These are phyloP conservation scores for Cordyceps cateniannulata DNA, from an alignment of 2,329 filamentous ascomycete species.

Conservation along the genomic window DNA sequence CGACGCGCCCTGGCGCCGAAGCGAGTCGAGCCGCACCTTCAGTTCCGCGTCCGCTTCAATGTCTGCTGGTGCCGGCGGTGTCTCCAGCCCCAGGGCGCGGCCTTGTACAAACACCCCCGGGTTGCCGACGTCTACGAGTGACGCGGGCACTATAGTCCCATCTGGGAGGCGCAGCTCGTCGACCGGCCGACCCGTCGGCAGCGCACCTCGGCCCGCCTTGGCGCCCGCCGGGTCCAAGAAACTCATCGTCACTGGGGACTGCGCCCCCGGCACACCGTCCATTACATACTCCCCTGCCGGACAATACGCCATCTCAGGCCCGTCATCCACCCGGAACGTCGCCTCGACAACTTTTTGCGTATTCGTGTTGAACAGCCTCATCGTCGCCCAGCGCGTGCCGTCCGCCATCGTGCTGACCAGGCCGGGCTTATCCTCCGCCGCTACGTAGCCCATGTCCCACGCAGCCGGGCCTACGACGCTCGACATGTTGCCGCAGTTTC, in stretches of 20 bases:
- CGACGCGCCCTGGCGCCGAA: slow-evolving; percentile 50
- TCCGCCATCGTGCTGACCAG: slow-evolving; percentile 15
- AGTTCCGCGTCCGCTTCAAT: slow-evolving; percentile 41
- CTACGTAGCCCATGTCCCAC: slow-evolving; percentile 26
- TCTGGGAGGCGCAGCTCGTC: slow-evolving; percentile 37
- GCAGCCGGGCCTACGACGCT: slow-evolving; percentile 53
- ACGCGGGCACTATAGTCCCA: slow-evolving; percentile 34
- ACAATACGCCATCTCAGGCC: slow-evolving; percentile 17
- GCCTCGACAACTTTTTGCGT: slow-evolving; percentile 58
- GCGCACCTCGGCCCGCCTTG: slow-evolving; percentile 46
- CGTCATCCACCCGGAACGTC: slow-evolving; percentile 45
- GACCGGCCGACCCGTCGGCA: slow-evolving; percentile 44
- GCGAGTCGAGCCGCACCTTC: slow-evolving; percentile 43
- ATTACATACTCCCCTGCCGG: slow-evolving; percentile 49
- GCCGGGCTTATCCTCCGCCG: slow-evolving; percentile 7
- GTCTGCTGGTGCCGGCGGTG: slow-evolving; percentile 45
- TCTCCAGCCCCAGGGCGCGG: slow-evolving; percentile 20
- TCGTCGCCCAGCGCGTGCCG: slow-evolving; percentile 32
- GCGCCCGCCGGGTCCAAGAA: slow-evolving; percentile 58
- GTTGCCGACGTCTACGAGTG: slow-evolving; percentile 58
- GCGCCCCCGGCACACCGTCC: slow-evolving; percentile 56
- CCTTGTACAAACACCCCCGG: slow-evolving; percentile 53
- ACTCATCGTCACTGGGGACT: slow-evolving; percentile 50
- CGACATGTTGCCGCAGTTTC: slow-evolving; percentile 73
- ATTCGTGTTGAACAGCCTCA: slow-evolving; percentile 66